phyloP scores from a whole-genome alignment of 129 eudicot genomes.

The Deinandra increscens region DNA sequence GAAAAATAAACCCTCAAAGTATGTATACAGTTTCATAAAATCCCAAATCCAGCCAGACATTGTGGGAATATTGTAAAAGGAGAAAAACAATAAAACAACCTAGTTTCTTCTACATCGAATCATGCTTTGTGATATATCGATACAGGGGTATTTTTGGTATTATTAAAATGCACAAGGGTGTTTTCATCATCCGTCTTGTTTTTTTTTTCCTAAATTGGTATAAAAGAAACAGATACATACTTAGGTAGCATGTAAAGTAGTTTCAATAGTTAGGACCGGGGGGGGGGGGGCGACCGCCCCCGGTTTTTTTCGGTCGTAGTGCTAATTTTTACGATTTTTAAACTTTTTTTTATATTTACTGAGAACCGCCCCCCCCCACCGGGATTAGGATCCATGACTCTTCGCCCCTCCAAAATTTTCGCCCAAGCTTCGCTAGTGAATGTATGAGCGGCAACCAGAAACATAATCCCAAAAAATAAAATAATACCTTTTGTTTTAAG shows the following conservation, averaged over 20 bases:
- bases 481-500: conserved; percentile 72
- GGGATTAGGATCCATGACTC: too few species aligned
- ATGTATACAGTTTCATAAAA: background rate
- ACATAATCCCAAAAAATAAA: conserved; percentile 13
- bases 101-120: background rate
- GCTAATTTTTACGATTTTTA: too few species aligned
- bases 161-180: background rate
- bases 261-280: too few species aligned
- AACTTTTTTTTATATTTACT: too few species aligned
- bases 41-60: background rate
- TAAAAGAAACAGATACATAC: background rate
- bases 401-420: too few species aligned
- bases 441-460: background rate
- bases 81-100: background rate
- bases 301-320: too few species aligned
- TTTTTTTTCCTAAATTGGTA: background rate
- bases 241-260: background rate
- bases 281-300: too few species aligned
- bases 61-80: background rate
- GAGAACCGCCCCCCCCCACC: too few species aligned
- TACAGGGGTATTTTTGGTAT: background rate
- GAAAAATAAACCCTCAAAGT: background rate
- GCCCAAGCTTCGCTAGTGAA: too few species aligned
- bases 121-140: background rate
- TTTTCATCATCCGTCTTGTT: background rate